Evolutionary conservation across 2,329 filamentous ascomycete genomes (phyloP), one percentile per base, ranked within the genome.

Genomic region (Bipolaris cookei): DNA sequence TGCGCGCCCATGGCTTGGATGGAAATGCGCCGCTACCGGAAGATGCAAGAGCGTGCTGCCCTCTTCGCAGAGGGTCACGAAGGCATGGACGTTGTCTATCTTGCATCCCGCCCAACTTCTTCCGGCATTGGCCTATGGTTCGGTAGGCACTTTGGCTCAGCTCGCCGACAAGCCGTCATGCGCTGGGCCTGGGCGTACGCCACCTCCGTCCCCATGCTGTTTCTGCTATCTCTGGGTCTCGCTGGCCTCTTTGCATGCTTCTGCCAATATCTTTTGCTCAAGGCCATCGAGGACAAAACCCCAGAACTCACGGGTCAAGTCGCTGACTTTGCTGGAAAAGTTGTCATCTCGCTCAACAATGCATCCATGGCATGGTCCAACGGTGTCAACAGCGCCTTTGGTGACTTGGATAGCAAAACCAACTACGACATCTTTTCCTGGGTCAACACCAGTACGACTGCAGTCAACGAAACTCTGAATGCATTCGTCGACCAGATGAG

Each of bases 161-260:
- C 77, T 70, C 83, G 88, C 65, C 84, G 86, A 49, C 88, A 92
- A 74, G 85, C 90, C 43, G 83, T 97, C 39, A 83, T 88, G 8
- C 87, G 93, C 60, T 97, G 93, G 92, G 86, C 87, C 50, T 81
- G 95, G 61, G 90, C 93, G 7, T 97, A 97, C 73, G 88, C 88
- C n/a, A 97, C 92, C 0, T 92, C 92, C 0, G 79, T 89, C 0
- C 86, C 91, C 0, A 93, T 92, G 16, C 81, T 97, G n/a, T 93
- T 97, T 68, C 86, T 97, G 5, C 83, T 97, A 6, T 88, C 89
- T 4, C 86, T 97, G 38, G 93, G 90, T 8, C 70, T 96, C 8
- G 91, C 92, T 1, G 92, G 92, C 3, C 84, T 96, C 43, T 86
- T 96, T 67, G 87, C 90, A 21, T 96, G 91, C 74, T 80, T 93